Base-by-base conservation (phyloP, 164 flowering plant species). In the Akebia trifoliata region DNA sequence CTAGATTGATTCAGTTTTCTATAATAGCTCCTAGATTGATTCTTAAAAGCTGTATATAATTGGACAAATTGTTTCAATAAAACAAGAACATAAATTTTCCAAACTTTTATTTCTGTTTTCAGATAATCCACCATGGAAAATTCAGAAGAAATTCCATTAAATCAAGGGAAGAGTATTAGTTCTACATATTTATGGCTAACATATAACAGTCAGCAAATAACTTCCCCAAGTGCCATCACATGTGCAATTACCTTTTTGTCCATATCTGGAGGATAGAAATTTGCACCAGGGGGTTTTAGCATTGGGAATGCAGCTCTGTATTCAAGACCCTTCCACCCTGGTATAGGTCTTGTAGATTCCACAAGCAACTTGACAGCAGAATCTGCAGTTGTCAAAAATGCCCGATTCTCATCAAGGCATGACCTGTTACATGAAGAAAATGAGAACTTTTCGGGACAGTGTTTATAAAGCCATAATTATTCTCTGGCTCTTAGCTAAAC, bases 261-360 rank as follows among this genome's bases (percentile, higher is more conserved):
- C 96, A 92, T 89, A 56, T 89, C 96, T 25, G 90, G 83, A 49
- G 96, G 98, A 54, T 92, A 92, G 70, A 92, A 92, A 69, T 83
- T 92, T 55, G 98, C 96, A 55, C 93, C 89, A 59, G 93, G 80
- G 31, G 98, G 96, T 64, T 85, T 86, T 29, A 21, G 54, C 66
- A 73, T 15, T 30, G 98, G 98, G 74, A 92, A 89, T 49, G 98
- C 87, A 54, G 83, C 77, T 74, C 55, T 85, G 59, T 92, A 92
- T 66, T 84, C 80, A 17, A 92, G 65, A 52, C 98, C 98, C 69
- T 80, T 83, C 98, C 98, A 92, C 28, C 92, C 93, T 64, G 72
- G n/a, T 54, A 89, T 62, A 56, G 74, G 67, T 61, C 67, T 87
- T 51, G 91, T 77, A 51, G 89, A 78, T 50, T 78, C 69, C 18